Evolutionary conservation across 2,329 filamentous ascomycete genomes (phyloP).

Genomic region (Fusarium multiceps): DNA sequence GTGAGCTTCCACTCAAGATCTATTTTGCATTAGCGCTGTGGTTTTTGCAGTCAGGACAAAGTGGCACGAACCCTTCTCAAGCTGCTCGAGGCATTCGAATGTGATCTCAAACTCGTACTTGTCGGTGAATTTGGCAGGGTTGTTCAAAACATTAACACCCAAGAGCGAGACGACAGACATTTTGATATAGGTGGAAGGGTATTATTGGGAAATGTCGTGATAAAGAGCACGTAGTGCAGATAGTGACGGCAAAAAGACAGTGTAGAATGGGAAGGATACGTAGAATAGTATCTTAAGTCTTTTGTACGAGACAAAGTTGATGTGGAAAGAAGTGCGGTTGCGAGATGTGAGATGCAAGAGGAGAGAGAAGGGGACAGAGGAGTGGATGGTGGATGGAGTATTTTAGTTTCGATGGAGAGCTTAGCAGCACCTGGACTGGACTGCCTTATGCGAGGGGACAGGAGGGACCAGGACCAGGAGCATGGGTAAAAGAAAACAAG

Average conservation of each 20-base stretch:
- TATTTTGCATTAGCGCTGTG: constrained; percentile 53
- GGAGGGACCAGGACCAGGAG: constrained; percentile 4
- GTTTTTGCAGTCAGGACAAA: background rate
- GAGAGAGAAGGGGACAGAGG: constrained; percentile 7
- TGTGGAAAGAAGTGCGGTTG: constrained; percentile 16
- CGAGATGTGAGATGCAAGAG: constrained; percentile 15
- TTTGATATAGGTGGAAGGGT: constrained; percentile 35
- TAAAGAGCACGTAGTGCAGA: constrained; percentile 9
- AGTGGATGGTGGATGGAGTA: constrained; percentile 24
- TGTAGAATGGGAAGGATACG: background rate
- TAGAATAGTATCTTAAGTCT: constrained; percentile 9
- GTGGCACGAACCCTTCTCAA: constrained; percentile 80
- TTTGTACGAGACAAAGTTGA: constrained; percentile 12
- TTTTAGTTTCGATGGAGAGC: constrained; percentile 23
- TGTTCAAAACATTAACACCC: constrained; percentile 96
- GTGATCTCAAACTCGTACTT: constrained; percentile 98
- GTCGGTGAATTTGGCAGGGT: constrained; percentile 92
- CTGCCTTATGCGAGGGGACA: background rate
- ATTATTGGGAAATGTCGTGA: background rate
- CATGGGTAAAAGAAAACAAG: constrained; percentile 40
- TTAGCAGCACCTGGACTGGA: background rate
- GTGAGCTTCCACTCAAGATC: constrained; percentile 99
- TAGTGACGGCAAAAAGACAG: background rate
- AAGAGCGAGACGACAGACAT: constrained; percentile 98
- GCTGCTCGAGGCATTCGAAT: constrained; percentile 94